Evolutionary conservation across 495 filamentous ascomycete species (phyloP).

Genomic region (Aspergillus funiculosus): DNA sequence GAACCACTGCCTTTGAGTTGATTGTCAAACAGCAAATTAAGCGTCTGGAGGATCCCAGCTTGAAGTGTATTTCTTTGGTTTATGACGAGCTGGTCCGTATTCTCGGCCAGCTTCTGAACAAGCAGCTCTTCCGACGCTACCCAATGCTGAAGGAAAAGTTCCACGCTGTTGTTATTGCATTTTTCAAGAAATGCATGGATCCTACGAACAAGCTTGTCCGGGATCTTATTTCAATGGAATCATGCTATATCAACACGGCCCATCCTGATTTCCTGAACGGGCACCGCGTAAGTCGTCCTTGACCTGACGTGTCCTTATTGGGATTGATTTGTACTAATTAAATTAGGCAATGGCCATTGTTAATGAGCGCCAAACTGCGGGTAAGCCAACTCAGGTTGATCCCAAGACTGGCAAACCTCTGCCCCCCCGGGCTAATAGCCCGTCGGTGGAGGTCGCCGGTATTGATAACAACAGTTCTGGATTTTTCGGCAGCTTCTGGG

Average conservation of each 20-base stretch:
- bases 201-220: slow-evolving; percentile 95
- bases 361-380: slow-evolving; percentile 73
- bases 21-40: slow-evolving; percentile 99
- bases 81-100: slow-evolving; percentile 98
- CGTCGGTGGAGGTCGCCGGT: slow-evolving; percentile 49
- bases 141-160: slow-evolving; percentile 94
- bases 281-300: slow-evolving; percentile 57
- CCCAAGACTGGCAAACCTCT: slow-evolving; percentile 98
- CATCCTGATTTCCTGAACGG: slow-evolving; percentile 98
- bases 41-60: slow-evolving; percentile 89
- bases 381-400: slow-evolving; percentile 92
- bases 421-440: slow-evolving; percentile 66
- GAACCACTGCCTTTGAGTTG: slow-evolving; percentile 93
- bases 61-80: slow-evolving; percentile 94
- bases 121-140: slow-evolving; percentile 87
- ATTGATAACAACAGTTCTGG: slow-evolving; percentile 56
- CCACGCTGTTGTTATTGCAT: slow-evolving; percentile 85
- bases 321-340: slow-evolving; percentile 11
- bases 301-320: not conserved
- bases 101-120: slow-evolving; percentile 79
- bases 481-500: slow-evolving; percentile 97
- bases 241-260: slow-evolving; percentile 97
- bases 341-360: slow-evolving; percentile 90
- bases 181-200: slow-evolving; percentile 97
- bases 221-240: slow-evolving; percentile 91